phyloP scores from a whole-genome alignment of 192 early-diverging fungal genomes.

The Linnemannia hyalina region DNA sequence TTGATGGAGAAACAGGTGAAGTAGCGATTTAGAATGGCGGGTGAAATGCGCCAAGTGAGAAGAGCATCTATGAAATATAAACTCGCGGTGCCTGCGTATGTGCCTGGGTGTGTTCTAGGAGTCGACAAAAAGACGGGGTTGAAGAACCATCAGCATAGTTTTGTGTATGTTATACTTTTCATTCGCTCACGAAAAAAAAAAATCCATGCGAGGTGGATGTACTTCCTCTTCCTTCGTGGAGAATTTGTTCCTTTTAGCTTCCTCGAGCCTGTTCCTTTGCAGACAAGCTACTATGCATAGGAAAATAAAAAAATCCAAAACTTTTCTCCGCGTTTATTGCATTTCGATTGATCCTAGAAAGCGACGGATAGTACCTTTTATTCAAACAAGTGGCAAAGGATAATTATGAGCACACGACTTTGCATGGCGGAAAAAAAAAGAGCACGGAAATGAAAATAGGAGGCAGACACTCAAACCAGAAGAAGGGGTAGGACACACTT shows the following conservation, averaged over 20 bases:
- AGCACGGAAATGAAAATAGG: not conserved
- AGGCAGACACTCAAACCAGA: not conserved
- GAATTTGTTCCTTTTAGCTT: not conserved
- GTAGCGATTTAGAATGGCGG: not conserved
- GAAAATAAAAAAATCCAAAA: not conserved
- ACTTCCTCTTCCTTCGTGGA: not conserved
- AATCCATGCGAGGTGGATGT: not conserved
- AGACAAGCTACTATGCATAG: not conserved
- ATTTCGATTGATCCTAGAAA: not conserved
- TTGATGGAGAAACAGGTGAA: not conserved
- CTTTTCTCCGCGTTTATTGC: not conserved
- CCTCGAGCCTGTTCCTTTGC: too few species aligned
- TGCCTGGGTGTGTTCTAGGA: not conserved
- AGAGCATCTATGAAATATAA: not conserved
- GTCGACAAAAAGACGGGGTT: not conserved
- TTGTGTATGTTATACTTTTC: not conserved
- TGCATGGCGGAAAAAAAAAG: not conserved
- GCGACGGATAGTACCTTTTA: not conserved
- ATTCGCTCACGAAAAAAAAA: not conserved
- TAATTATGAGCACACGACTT: not conserved
- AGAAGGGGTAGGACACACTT: not conserved
- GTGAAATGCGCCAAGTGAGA: not conserved
- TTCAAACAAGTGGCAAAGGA: not conserved
- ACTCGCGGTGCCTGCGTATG: too few species aligned
- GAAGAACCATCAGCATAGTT: not conserved